Base-by-base conservation (phyloP, 768 basidiomycete species). In the Pisolithus microcarpus region DNA sequence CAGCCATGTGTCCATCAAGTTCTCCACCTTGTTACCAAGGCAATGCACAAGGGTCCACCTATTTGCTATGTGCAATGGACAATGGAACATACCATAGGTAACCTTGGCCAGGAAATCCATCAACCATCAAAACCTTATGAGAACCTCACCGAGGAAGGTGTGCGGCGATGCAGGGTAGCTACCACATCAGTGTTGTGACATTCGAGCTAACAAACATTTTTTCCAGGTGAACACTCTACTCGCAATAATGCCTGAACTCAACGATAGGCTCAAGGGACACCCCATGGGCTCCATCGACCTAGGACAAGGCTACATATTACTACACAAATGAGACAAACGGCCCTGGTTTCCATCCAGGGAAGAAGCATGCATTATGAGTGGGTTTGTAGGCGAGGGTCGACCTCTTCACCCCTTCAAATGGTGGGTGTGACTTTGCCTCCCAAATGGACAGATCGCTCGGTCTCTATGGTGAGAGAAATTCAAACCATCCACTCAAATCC, bases 11-110 rank as follows among this genome's bases (percentile, higher is more conserved):
- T 67, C 19, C 69, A 71, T 52, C 42, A 49, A 10, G 30, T 61
- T 15, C 15, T 36, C 3, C 70, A 71, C 55, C 9, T 63, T 13
- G 53, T 53, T 11, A 23, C 43, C 0, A 58, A 70, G 49, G 58
- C 54, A 10, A 10, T 50, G 16, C 50, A 59, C 2, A 52, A 58
- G 18, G 66, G 69, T 0, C 64, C 64, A 0, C 49, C 51, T 1
- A 52, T 51, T 18, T 55, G 51, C n/a, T 59, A 55, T 26, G 30
- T 7, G 9, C 66, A 69, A 34, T 70, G 63, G 60, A 59, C 58
- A 1, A 54, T 70, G 46, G 66, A 68, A 34, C 42, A 43, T 0
- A 58, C 56, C 0, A 63, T 66, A 13, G 56, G 65, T 0, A 63
- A 57, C 28, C 57, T 67, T 43, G 65, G 65, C 1, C 18, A 46